Conservation (phyloP, 2,329 filamentous ascomycete species). For the Colletotrichum sp. region DNA sequence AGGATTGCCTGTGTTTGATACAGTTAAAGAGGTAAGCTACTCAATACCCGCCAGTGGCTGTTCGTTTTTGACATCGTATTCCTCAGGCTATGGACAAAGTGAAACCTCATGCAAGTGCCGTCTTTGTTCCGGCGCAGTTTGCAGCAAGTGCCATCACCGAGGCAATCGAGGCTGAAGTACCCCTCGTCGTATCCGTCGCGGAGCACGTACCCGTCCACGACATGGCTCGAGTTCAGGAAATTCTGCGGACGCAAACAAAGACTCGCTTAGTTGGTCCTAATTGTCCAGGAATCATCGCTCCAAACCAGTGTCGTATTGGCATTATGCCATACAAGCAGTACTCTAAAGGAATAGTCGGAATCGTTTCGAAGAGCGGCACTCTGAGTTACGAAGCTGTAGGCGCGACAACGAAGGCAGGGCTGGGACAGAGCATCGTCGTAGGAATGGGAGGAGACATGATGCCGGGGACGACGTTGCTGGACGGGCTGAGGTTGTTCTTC, state of each 20-base stretch:
- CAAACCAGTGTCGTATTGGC: constrained; percentile 63
- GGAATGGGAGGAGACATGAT: constrained; percentile 80
- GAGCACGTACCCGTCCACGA: constrained; percentile 83
- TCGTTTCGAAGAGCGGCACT: constrained; percentile 82
- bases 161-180: constrained; percentile 78
- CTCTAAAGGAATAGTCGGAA: constrained; percentile 68
- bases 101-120: constrained; percentile 71
- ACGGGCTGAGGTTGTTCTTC: constrained; percentile 72
- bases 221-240: constrained; percentile 72
- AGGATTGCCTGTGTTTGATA: constrained; percentile 38
- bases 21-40: constrained; percentile 32
- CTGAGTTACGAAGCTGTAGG: constrained; percentile 82
- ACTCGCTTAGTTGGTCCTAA: constrained; percentile 82
- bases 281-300: constrained; percentile 79
- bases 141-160: constrained; percentile 74
- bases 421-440: constrained; percentile 79
- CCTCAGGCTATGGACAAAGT: constrained; percentile 35
- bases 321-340: constrained; percentile 48
- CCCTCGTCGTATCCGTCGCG: constrained; percentile 78
- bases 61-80: not conserved
- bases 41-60: not conserved
- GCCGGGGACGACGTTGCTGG: constrained; percentile 74
- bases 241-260: constrained; percentile 73
- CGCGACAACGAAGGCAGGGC: constrained; percentile 72
- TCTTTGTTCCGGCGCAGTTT: constrained; percentile 74